Conservation (phyloP, 2,329 filamentous ascomycete genomes). For the Pseudopithomyces maydicus region DNA sequence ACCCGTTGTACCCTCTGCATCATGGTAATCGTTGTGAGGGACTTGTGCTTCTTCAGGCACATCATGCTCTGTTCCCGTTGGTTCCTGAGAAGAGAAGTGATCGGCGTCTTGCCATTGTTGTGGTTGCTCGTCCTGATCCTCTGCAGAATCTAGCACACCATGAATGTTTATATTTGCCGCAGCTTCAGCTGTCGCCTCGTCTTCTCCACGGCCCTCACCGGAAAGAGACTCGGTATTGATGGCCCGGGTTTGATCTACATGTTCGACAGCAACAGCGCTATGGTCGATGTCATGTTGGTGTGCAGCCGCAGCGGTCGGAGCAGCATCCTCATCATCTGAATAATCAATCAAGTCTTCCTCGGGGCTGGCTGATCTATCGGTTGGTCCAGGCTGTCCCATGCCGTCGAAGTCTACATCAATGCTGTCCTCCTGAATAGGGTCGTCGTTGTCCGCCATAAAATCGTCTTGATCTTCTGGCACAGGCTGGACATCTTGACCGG, state of each 20-base stretch:
- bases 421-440: conserved; percentile 34
- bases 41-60: not conserved
- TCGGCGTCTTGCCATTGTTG: not conserved
- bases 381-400: conserved; percentile 8
- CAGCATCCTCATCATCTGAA: conserved; percentile 37
- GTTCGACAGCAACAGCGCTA: conserved; percentile 8
- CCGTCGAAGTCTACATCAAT: conserved; percentile 14
- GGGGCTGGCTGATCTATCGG: conserved; percentile 12
- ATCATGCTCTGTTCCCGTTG: not conserved
- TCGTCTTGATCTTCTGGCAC: conserved; percentile 36
- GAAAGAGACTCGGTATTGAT: not conserved
- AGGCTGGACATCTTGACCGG: conserved; percentile 23
- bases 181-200: not conserved
- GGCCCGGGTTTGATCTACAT: not conserved
- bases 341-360: conserved; percentile 42
- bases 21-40: not conserved
- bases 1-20: not conserved
- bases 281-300: conserved; percentile 7
- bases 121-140: not conserved
- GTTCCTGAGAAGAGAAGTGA: not conserved
- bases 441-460: conserved; percentile 44
- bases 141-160: not conserved
- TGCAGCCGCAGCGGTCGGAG: not conserved
- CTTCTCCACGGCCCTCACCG: not conserved
- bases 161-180: not conserved